These are phyloP conservation scores for Clonostachys sp. DNA, from an alignment of 2,329 filamentous ascomycete species.

Conservation along the genomic window DNA sequence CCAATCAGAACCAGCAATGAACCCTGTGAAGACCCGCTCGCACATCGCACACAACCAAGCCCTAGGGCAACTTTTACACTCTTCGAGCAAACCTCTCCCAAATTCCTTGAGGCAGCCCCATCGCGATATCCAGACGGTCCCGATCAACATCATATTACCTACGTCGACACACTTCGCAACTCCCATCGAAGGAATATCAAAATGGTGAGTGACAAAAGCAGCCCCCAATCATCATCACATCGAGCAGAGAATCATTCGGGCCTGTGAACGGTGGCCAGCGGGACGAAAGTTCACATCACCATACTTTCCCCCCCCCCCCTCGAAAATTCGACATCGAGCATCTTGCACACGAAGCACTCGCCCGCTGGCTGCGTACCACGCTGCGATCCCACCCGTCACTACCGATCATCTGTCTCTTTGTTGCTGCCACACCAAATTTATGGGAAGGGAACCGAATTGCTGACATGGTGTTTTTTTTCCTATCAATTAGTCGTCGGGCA, in stretches of 20 bases:
- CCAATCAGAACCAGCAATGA: too few species aligned
- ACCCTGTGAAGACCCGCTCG: conserved; percentile 8
- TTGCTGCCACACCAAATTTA: neutral
- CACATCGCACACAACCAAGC: conserved; percentile 16
- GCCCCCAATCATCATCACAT: too few species aligned
- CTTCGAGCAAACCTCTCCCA: conserved; percentile 25
- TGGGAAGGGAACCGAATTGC: conserved; percentile 7
- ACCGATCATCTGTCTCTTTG: neutral
- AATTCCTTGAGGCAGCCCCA: conserved; percentile 13
- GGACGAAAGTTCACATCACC: neutral
- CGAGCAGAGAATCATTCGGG: too few species aligned
- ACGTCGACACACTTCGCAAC: conserved; percentile 32
- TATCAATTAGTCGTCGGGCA: conserved; percentile 37
- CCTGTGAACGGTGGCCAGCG: neutral
- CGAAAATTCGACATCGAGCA: neutral
- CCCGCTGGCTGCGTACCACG: neutral
- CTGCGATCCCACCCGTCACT: neutral
- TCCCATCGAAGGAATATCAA: conserved; percentile 33
- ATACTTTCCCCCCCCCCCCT: neutral
- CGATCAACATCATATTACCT: conserved; percentile 14
- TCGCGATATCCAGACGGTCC: neutral
- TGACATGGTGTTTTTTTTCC: conserved; percentile 14
- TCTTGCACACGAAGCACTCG: neutral
- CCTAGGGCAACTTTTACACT: conserved; percentile 29
- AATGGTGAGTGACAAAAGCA: conserved; percentile 35